Evolutionary conservation across 306 rosid genomes (phyloP), one percentile per base, ranked within the genome.

Genomic region (Castanospermum australe): DNA sequence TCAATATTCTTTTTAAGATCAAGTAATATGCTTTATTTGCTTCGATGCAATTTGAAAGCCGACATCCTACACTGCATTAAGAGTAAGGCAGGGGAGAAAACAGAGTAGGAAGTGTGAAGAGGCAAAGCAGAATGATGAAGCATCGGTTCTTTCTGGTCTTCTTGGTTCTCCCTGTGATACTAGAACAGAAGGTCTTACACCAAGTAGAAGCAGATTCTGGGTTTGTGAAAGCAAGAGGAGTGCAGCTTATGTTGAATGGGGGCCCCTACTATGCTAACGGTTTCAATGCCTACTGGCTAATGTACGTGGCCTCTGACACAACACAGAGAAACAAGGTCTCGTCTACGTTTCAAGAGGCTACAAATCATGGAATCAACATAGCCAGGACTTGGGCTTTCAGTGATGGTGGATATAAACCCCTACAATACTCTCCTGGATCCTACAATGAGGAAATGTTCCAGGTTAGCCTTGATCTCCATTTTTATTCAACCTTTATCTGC

Each of bases 331-430:
- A 51, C 86, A 92, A 90, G 28, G 92, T 96, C 4, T 68, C 97
- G 2, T 89, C 94, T 22, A 78, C 92, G 4, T 91, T 91, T 82
- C 87, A 87, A 87, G 81, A 89, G 28, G 99, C 99, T 50, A 15
- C 73, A 24, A 65, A 57, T 41, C 87, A 85, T 52, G 93, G 94
- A 57, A 96, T 93, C 44, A 84, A 84, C 72, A 83, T 96, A 0
- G 93, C 85, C 15, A 91, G 99, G 77, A 86, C 97, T 68, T 91
- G 97, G 99, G 99, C 99, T 74, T 93, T 95, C 81, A 88, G 89
- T n/a, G 99, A 96, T 78, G 99, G 88, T 9, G 98, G 93, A 8
- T 82, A 86, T 60, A 77, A 66, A 17, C 90, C 99, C 20, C 71
- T 95, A 0, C 99, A 95, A 79, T 61, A 44, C 74, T 91, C 98